Evolutionary conservation across 371 early-diverging fungal species (phyloP).

Genomic region (Dinochytrium kinnereticum): DNA sequence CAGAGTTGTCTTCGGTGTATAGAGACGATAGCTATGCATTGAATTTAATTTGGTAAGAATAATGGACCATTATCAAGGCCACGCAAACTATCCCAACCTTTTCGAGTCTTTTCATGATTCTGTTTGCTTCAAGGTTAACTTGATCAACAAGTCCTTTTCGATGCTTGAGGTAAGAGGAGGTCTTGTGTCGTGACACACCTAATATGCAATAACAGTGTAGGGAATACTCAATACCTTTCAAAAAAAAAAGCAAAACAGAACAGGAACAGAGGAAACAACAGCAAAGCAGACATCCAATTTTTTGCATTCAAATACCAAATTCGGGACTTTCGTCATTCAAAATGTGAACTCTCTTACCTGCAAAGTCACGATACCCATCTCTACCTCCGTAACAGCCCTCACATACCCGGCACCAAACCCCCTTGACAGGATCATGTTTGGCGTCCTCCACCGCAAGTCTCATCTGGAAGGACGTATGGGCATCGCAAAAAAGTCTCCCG

Average conservation of each 20-base stretch:
- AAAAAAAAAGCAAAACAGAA: not conserved
- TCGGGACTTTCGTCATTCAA: too few relatives aligned
- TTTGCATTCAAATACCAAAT: too few relatives aligned
- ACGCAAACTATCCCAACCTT: slow-evolving; percentile 48
- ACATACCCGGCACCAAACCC: slow-evolving; percentile 80
- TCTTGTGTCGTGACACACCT: slow-evolving; percentile 49
- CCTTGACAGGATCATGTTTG: slow-evolving; percentile 71
- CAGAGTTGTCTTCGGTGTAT: slow-evolving; percentile 6
- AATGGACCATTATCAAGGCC: not conserved
- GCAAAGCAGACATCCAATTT: too few relatives aligned
- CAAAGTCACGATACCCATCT: slow-evolving; percentile 58
- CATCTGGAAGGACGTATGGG: slow-evolving; percentile 73
- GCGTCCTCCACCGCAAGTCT: slow-evolving; percentile 66
- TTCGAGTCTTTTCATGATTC: slow-evolving; percentile 83
- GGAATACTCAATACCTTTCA: too few relatives aligned
- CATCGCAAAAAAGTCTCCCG: slow-evolving; percentile 73
- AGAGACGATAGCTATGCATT: slow-evolving; percentile 2
- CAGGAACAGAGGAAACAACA: too few relatives aligned
- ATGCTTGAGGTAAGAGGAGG: slow-evolving; percentile 57
- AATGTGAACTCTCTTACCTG: too few relatives aligned
- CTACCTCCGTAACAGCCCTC: slow-evolving; percentile 64
- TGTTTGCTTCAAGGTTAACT: slow-evolving; percentile 79
- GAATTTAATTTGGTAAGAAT: not conserved
- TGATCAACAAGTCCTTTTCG: slow-evolving; percentile 67
- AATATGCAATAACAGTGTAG: not conserved